These are phyloP conservation scores for Spirogloea muscicola DNA, from an alignment of 139 green algal genomes.

Conservation along the genomic window DNA sequence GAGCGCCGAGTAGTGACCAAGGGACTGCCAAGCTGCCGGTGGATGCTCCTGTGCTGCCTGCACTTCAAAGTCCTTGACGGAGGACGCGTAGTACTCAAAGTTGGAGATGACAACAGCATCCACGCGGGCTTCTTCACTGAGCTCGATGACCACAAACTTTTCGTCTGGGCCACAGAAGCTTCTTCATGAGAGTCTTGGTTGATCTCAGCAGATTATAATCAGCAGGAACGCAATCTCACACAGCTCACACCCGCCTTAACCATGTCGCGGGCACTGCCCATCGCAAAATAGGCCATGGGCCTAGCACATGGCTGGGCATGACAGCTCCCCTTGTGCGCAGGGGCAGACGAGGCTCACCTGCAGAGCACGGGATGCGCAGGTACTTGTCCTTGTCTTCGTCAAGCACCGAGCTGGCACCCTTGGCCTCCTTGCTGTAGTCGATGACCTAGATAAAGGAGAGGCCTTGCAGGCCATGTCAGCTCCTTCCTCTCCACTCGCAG, in stretches of 20 bases:
- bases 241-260: too few species aligned
- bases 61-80: constrained; percentile 48
- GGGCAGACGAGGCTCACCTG: too few species aligned
- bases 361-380: constrained; percentile 43
- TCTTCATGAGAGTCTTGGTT: too few species aligned
- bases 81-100: constrained; percentile 56
- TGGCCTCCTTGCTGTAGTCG: constrained; percentile 38
- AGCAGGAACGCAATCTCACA: too few species aligned
- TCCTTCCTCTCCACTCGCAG: too few species aligned
- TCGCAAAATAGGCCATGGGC: too few species aligned
- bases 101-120: constrained; percentile 52
- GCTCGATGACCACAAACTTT: constrained; percentile 56
- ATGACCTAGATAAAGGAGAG: too few species aligned
- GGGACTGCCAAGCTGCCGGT: constrained; percentile 42
- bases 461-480: too few species aligned
- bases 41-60: constrained; percentile 37
- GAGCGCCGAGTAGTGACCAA: constrained; percentile 41
- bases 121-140: constrained; percentile 42
- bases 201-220: too few species aligned
- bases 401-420: constrained; percentile 29
- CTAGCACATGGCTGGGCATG: too few species aligned
- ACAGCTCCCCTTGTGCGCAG: too few species aligned
- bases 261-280: too few species aligned
- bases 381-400: constrained; percentile 55
- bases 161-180: constrained; percentile 44